Evolutionary conservation across 192 early-diverging fungal genomes (phyloP), one percentile per base, ranked within the genome.

Genomic region (Rhizophagus sp.): DNA sequence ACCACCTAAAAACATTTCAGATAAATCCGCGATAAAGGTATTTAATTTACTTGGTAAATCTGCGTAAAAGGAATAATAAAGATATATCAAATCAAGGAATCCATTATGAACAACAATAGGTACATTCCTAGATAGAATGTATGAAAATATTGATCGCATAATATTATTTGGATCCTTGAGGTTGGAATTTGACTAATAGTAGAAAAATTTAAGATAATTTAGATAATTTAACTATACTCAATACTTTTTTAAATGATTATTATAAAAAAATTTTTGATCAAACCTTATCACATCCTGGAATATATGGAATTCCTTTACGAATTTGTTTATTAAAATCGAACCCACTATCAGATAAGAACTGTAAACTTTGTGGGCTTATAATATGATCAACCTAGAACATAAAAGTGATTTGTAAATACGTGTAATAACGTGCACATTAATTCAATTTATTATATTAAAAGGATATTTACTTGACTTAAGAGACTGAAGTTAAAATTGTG

Each of bases 81-180:
- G 71, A 82, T 96, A 99, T 78, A 97, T 91, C 13, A 99, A 81
- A 82, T 99, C 98, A 39, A 97, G 85, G 25, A 98, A 86, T 0
- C 97, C 98, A 83, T 99, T 99, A 88, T 99, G 98, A 0, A 97
- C 85, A 11, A 97, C 88, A 19, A 99, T 81, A 2, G 96, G 94
- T 17, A 92, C 83, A 4, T 84, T 81, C 41, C 73, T 72, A 0
- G 81, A 81, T 47, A 90, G 81, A 57, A 92, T 84, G 3, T 88
- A 84, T 19, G 85, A 76, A 70, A 92, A 90, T 47, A 94, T 82
- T 25, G 87, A 85, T 70, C 90, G 85, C 78, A 94, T 87, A 62
- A 87, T 80, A 19, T 79, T 75, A 71, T 83, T 86, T 12, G 83
- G 71, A 47, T 84, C 81, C 5, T 81, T 80, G 61, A 67, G 77